A percentile compares a stretch with the other conserved stretches of the same genome.
These are phyloP conservation scores for Calocybe gambosa DNA, from an alignment of 1,284 basidiomycete genomes.

Conservation along the genomic window DNA sequence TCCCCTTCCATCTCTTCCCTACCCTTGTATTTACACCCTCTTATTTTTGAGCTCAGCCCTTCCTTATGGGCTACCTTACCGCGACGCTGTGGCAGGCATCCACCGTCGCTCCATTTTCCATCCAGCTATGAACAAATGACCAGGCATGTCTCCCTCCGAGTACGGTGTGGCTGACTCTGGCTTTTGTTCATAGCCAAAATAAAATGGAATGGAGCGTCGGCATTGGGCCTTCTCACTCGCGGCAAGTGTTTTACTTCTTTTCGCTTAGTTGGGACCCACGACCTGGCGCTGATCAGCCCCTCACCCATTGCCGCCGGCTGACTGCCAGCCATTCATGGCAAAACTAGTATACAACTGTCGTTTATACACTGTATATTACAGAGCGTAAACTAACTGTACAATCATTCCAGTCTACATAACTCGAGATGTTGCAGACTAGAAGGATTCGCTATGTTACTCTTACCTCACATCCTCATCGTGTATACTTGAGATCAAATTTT, in stretches of 20 bases:
- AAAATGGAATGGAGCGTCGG: conserved; percentile 26
- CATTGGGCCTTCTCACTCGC: conserved; percentile 3
- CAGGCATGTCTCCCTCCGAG: conserved; percentile 14
- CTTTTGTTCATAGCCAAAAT: conserved; percentile 39
- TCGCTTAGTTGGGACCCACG: background rate
- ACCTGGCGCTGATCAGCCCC: background rate
- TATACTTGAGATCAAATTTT: background rate
- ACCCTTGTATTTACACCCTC: background rate
- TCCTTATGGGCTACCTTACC: background rate
- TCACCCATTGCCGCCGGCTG: background rate
- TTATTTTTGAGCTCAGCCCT: background rate
- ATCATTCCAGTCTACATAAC: too few species aligned
- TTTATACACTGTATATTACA: background rate
- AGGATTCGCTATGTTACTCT: too few species aligned
- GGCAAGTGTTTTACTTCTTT: background rate
- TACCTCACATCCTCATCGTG: too few species aligned
- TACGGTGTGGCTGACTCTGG: conserved; percentile 18
- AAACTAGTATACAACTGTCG: too few species aligned
- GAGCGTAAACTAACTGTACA: background rate
- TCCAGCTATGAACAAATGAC: conserved; percentile 25
- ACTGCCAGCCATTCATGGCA: too few species aligned
- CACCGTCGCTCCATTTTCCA: conserved; percentile 24
- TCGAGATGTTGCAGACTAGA: too few species aligned
- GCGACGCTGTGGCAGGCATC: background rate
- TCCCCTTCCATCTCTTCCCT: background rate